Evolutionary conservation across 305 asterid genomes (phyloP).

Genomic region (Fraxinus platypoda): DNA sequence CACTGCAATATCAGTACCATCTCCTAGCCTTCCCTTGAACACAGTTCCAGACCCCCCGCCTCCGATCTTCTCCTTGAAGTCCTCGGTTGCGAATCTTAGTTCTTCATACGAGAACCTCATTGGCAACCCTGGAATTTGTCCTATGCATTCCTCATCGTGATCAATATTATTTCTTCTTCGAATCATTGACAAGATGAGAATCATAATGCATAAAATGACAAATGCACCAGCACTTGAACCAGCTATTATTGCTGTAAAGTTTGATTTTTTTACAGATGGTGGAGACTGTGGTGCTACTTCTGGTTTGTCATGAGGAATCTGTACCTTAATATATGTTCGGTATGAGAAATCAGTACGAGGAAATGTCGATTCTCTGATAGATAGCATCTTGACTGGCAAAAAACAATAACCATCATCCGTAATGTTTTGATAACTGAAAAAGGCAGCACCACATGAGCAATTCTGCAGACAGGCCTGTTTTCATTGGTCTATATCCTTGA

Average conservation of each 20-base stretch:
- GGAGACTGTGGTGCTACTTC: background rate
- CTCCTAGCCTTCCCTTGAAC: constrained; percentile 20
- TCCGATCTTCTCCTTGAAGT: constrained; percentile 26
- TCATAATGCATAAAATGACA: background rate
- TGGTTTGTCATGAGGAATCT: background rate
- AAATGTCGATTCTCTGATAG: background rate
- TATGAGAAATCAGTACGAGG: background rate
- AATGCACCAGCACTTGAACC: background rate
- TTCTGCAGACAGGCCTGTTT: constrained; percentile 22
- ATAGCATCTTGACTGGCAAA: constrained; percentile 18
- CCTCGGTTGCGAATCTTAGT: constrained; percentile 2
- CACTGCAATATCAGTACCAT: constrained; percentile 29
- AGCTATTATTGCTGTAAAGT: background rate
- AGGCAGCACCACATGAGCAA: constrained; percentile 31
- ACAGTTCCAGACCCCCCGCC: constrained; percentile 33
- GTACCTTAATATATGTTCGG: constrained; percentile 20
- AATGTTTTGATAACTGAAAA: background rate
- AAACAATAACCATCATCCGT: constrained; percentile 10
- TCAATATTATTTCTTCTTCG: background rate
- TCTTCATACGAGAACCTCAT: background rate
- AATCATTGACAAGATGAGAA: background rate
- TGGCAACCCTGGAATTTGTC: constrained; percentile 24
- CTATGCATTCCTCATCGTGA: constrained; percentile 8
- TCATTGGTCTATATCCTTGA: background rate
- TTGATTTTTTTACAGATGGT: background rate